Evolutionary conservation across 192 early-diverging fungal species (phyloP).

Genomic region (Globomyces pollinis-pini): DNA sequence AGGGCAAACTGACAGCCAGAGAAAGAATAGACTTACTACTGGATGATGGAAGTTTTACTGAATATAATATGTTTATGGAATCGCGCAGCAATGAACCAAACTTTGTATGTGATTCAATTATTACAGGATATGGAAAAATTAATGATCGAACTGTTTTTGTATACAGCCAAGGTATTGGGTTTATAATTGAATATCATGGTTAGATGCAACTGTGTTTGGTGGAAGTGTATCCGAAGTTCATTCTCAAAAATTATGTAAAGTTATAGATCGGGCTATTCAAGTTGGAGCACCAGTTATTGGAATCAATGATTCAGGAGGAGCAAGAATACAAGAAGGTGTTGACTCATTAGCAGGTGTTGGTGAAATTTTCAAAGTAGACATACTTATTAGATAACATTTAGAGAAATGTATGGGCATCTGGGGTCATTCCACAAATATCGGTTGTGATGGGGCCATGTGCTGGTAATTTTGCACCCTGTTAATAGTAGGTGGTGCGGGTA

Average conservation of each 20-base stretch:
- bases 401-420: slow-evolving; percentile 81
- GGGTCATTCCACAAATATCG: slow-evolving; percentile 92
- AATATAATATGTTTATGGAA: slow-evolving; percentile 84
- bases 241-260: slow-evolving; percentile 87
- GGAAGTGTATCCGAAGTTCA: slow-evolving; percentile 82
- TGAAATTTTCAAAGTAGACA: no score
- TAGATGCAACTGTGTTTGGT: slow-evolving; percentile 92
- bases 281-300: slow-evolving; percentile 94
- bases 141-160: slow-evolving; percentile 84
- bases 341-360: slow-evolving; percentile 92
- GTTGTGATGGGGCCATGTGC: slow-evolving; percentile 98
- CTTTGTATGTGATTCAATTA: slow-evolving; percentile 86
- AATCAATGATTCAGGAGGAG: slow-evolving; percentile 94
- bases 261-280: slow-evolving; percentile 85
- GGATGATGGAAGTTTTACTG: slow-evolving; percentile 77
- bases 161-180: slow-evolving; percentile 86
- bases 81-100: slow-evolving; percentile 83
- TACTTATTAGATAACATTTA: no score
- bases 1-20: slow-evolving; percentile 90
- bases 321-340: slow-evolving; percentile 96
- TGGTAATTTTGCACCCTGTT: no score
- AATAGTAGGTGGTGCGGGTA: background rate
- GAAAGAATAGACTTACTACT: slow-evolving; percentile 82
- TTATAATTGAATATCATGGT: no score
- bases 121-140: slow-evolving; percentile 92